phyloP scores from a whole-genome alignment of 192 early-diverging fungal genomes.

The Geranomyces michiganensis region DNA sequence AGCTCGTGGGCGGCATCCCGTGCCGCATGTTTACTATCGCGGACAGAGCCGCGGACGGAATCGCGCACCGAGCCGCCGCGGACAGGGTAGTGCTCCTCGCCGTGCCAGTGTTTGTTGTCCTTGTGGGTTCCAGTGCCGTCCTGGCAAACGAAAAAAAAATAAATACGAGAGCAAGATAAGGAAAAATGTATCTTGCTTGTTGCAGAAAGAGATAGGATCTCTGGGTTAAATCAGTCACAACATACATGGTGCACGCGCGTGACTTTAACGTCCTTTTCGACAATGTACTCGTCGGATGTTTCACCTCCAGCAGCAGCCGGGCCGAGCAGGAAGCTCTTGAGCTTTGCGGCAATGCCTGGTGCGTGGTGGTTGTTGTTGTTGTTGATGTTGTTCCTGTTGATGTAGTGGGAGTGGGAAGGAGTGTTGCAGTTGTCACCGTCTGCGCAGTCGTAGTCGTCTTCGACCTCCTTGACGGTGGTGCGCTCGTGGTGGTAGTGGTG shows the following conservation, averaged over 20 bases:
- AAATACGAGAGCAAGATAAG: background rate
- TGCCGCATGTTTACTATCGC: background rate
- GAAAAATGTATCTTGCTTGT: background rate
- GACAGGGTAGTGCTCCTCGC: background rate
- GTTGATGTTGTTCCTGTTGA: background rate
- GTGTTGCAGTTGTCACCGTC: background rate
- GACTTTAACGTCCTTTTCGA: slow-evolving; percentile 11
- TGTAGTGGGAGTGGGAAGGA: background rate
- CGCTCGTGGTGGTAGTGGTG: slow-evolving; percentile 32
- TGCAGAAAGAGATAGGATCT: background rate
- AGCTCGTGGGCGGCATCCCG: background rate
- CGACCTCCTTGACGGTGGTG: slow-evolving; percentile 25
- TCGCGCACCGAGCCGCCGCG: background rate
- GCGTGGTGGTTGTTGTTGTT: background rate
- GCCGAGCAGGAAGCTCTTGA: slow-evolving; percentile 26
- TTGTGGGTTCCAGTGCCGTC: background rate
- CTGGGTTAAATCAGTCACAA: too few species aligned
- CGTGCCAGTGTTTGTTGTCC: background rate
- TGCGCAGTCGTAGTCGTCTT: slow-evolving; percentile 20
- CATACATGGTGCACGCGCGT: background rate
- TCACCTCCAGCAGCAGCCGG: background rate
- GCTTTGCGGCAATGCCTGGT: slow-evolving; percentile 21
- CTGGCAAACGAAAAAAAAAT: background rate
- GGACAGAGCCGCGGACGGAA: background rate
- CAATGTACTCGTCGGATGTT: slow-evolving; percentile 12